Evolutionary conservation across 202 grass and related monocot species (phyloP).

Genomic region (Zoysia matrella): DNA sequence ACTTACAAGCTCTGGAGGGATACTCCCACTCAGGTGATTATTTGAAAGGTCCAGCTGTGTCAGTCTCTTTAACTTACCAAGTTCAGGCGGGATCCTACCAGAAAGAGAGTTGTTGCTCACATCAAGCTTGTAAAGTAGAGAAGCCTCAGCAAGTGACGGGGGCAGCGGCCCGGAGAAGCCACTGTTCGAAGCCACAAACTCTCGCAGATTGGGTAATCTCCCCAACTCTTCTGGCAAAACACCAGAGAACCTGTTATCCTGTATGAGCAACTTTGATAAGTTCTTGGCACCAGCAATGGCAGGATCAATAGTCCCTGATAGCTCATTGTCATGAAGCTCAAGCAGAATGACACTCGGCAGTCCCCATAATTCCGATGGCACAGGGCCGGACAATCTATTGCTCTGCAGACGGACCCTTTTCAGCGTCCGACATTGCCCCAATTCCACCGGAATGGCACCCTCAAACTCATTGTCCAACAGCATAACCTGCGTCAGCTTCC

Average conservation of each 20-base stretch:
- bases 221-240: constrained; percentile 66
- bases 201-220: constrained; percentile 39
- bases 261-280: constrained; percentile 56
- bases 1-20: constrained; percentile 63
- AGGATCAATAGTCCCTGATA: constrained; percentile 62
- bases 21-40: constrained; percentile 60
- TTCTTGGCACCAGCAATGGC: constrained; percentile 59
- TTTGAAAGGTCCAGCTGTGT: constrained; percentile 55
- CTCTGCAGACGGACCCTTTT: constrained; percentile 61
- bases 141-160: constrained; percentile 12
- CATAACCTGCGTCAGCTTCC: constrained; percentile 59
- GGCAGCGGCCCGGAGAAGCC: constrained; percentile 60
- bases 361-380: constrained; percentile 65
- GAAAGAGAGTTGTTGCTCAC: constrained; percentile 73
- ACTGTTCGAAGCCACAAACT: constrained; percentile 60
- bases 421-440: constrained; percentile 63
- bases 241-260: constrained; percentile 62
- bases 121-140: constrained; percentile 47
- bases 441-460: constrained; percentile 55
- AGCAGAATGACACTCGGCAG: constrained; percentile 62
- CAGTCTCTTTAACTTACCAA: constrained; percentile 54
- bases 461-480: constrained; percentile 65
- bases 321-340: constrained; percentile 59
- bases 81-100: constrained; percentile 54
- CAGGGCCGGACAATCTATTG: constrained; percentile 61